phyloP scores from a whole-genome alignment of 495 filamentous ascomycete species.

The Aeminium ludgeri region DNA sequence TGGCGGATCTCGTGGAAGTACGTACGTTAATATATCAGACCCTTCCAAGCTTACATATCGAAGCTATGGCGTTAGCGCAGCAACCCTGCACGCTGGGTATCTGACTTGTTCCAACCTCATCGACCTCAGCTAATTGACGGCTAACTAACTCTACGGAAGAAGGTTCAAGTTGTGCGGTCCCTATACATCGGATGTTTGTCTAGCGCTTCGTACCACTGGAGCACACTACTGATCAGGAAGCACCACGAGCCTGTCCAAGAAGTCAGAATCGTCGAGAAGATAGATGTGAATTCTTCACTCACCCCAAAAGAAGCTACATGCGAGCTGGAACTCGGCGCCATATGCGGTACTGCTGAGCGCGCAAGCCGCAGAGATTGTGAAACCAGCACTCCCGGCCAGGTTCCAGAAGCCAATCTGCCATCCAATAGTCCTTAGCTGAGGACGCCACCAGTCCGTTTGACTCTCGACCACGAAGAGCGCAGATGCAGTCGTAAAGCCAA shows the following conservation, averaged over 20 bases:
- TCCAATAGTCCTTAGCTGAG: constrained; percentile 4
- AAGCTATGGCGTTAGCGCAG: too few relatives aligned
- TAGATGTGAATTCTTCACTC: constrained; percentile 5
- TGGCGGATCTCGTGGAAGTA: too few relatives aligned
- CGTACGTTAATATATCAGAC: too few relatives aligned
- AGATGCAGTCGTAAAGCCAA: constrained; percentile 10
- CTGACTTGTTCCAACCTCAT: too few relatives aligned
- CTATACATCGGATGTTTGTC: constrained; percentile 39
- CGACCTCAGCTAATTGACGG: too few relatives aligned
- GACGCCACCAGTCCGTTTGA: constrained; percentile 14
- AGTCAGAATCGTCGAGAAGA: constrained; percentile 4
- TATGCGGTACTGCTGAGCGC: constrained; percentile 38
- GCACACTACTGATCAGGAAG: constrained; percentile 21
- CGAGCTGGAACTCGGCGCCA: constrained; percentile 6
- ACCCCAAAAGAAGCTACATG: background rate
- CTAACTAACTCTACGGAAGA: too few relatives aligned
- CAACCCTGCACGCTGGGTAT: too few relatives aligned
- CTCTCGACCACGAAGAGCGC: constrained; percentile 9
- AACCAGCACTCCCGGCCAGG: constrained; percentile 12
- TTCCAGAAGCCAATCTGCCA: constrained; percentile 15
- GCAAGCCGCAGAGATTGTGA: constrained; percentile 27
- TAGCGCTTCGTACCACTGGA: constrained; percentile 50
- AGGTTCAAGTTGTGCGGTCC: background rate
- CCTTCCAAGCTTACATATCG: too few relatives aligned
- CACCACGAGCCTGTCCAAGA: constrained; percentile 8